phyloP scores from a whole-genome alignment of 2,329 filamentous ascomycete species.

The Clarireedia paspali region DNA sequence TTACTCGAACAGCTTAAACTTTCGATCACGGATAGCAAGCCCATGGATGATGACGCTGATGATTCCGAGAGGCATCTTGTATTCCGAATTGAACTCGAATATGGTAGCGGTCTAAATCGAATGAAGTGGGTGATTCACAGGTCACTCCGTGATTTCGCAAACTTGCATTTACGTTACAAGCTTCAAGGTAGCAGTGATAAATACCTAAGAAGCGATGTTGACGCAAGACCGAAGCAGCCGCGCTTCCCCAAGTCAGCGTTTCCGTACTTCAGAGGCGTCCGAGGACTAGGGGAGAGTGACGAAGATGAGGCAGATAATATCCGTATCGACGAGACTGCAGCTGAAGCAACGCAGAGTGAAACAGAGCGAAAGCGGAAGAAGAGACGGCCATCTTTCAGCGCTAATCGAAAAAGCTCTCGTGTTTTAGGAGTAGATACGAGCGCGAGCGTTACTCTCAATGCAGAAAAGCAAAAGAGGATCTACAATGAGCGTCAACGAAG shows the following conservation, averaged over 20 bases:
- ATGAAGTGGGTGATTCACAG: slow-evolving; percentile 96
- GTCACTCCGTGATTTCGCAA: slow-evolving; percentile 81
- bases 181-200: slow-evolving; percentile 77
- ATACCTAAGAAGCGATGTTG: slow-evolving; percentile 58
- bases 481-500: slow-evolving; percentile 79
- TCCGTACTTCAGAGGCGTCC: slow-evolving; percentile 76
- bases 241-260: slow-evolving; percentile 85
- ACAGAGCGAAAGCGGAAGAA: slow-evolving; percentile 48
- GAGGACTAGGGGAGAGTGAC: slow-evolving; percentile 70
- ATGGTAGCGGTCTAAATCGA: slow-evolving; percentile 86
- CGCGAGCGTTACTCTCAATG: slow-evolving; percentile 39
- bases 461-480: slow-evolving; percentile 26
- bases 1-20: slow-evolving; percentile 92
- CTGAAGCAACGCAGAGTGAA: slow-evolving; percentile 62
- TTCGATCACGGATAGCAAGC: slow-evolving; percentile 70
- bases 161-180: slow-evolving; percentile 90
- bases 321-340: slow-evolving; percentile 38
- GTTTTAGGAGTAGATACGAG: slow-evolving; percentile 15
- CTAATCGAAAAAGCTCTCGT: slow-evolving; percentile 44
- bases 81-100: slow-evolving; percentile 89
- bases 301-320: slow-evolving; percentile 47
- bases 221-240: slow-evolving; percentile 70
- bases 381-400: slow-evolving; percentile 41
- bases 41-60: slow-evolving; percentile 46
- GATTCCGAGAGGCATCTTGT: slow-evolving; percentile 64